Percentiles rank a stretch among this genome's conserved stretches.
Evolutionary conservation across 2,329 filamentous ascomycete genomes (phyloP).

Genomic region (Nigrospora sphaerica): DNA sequence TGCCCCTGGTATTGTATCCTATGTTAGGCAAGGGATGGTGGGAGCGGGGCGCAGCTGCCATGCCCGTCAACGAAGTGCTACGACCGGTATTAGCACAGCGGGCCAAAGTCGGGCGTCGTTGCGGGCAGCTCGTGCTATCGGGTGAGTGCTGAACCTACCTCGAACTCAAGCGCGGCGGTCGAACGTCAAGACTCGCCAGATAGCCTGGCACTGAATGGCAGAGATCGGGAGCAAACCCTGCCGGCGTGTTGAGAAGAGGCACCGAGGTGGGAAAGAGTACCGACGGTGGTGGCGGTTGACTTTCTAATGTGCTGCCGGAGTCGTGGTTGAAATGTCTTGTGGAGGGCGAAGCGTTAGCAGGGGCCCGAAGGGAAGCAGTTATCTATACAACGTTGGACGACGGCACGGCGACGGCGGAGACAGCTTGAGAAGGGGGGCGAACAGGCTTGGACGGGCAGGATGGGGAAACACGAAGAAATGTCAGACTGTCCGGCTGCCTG

Average conservation of each 20-base stretch:
- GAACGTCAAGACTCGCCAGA: slow-evolving; percentile 43
- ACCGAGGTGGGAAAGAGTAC: slow-evolving; percentile 40
- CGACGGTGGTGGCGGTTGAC: slow-evolving; percentile 39
- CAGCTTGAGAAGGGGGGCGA: no score
- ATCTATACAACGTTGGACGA: no score
- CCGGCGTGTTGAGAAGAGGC: slow-evolving; percentile 35
- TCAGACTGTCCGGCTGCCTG: no score
- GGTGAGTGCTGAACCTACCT: slow-evolving; percentile 36
- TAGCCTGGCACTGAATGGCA: slow-evolving; percentile 37
- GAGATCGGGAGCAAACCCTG: slow-evolving; percentile 43
- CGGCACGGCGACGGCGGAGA: no score
- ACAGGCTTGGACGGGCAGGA: no score
- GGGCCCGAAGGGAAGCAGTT: slow-evolving; percentile 8
- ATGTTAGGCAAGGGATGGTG: slow-evolving; percentile 45
- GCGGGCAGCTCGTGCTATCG: no score
- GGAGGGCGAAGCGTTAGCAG: slow-evolving; percentile 22
- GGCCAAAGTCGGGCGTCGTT: not conserved
- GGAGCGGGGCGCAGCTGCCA: slow-evolving; percentile 50
- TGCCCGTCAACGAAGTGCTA: slow-evolving; percentile 44
- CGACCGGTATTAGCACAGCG: slow-evolving; percentile 22
- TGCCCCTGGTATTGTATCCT: slow-evolving; percentile 42
- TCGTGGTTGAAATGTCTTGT: slow-evolving; percentile 47
- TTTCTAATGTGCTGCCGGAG: slow-evolving; percentile 45
- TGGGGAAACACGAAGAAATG: no score
- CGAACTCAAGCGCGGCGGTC: slow-evolving; percentile 42